Base-by-base conservation (phyloP, 768 basidiomycete genomes). In the Leccinum arenicola region DNA sequence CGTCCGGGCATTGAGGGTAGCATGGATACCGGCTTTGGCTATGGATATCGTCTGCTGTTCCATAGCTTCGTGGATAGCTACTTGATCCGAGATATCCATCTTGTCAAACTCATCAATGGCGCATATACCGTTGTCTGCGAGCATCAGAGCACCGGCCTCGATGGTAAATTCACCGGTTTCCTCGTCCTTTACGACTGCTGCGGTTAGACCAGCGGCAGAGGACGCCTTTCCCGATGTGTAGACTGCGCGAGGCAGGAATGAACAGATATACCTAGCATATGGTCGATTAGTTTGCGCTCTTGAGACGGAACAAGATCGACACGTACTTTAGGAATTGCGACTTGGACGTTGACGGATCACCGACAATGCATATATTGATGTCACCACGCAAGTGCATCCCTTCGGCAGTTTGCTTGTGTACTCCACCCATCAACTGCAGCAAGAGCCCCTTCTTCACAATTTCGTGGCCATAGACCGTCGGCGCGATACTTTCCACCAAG, bases 71-170 rank as follows among this genome's bases (percentile, higher is more conserved):
- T 99, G 97, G 67, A 99, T 98, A 36, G 97, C 97, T 47, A 98
- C 94, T 73, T 98, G 97, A 73, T 98, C 97, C 0, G 92, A 88
- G 54, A 98, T 87, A 72, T 98, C 96, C 97, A 99, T 99, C 76
- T 99, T 99, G 83, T 99, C 97, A 69, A 99, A 99, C 75, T 98
- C 97, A 77, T 99, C 97, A 68, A 99, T 99, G n/a, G 95, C 95
- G 70, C 97, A 99, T 71, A 98, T 98, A 8, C 97, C 97, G 66
- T 98, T 98, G 76, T 99, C 97, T 6, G 97, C 97, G 4, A 99
- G 84, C 97, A 99, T 98, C 64, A 99, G 82, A 4, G 97, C 97
- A 52, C 97, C 97, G 21, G 97, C 97, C 77, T 99, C 97, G 69
- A 98, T 98, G 0, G 97, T 98, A 77, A 98, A 99, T 70, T 99